Base-by-base conservation (phyloP, 148 eudicot species). In the Agrostemma githago region DNA sequence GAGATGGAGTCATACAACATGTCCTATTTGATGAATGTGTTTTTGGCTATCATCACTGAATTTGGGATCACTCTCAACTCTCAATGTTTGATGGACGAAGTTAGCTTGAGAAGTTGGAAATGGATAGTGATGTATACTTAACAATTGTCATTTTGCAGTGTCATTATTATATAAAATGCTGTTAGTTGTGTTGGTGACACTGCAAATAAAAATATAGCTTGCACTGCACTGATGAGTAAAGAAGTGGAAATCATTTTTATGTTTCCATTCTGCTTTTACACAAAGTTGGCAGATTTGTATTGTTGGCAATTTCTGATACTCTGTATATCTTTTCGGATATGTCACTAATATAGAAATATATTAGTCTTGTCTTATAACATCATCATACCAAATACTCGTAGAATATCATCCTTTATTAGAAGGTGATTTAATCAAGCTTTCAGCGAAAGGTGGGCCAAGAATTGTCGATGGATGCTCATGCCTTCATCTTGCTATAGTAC, bases 151-250 rank as follows among this genome's bases (percentile, higher is more conserved):
- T 43, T 68, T 68, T 17, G 38, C 37, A 43, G 37, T 43, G 54
- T 3, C 34, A 44, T 43, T 43, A 68, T 44, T 68, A 68, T 43
- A 43, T 43, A 1, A 53, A 53, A 68, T 8, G 14, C 10, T 68
- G 56, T 19, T 68, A 6, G 57, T 26, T 43, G 37, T 17, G 34
- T n/a, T 68, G 37, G 56, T 68, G 15, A 5, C 15, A 43, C 37
- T 68, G 71, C 71, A 53, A 68, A 68, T 68, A 68, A n/a, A n/a
- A 60, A 60, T 60, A 60, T 20, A 19, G 38, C 64, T 60, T 48
- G 53, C 53, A 26, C 11, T 68, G 37, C 37, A 8, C 3, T 44
- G 57, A 68, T 44, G 54, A 68, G 57, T 43, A 37, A 68, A 43
- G 44, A 17, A 44, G 46, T 65, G 69, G 69, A 65, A 40, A 39